Evolutionary conservation across 495 filamentous ascomycete species (phyloP), one percentile per base, ranked within the genome.

Genomic region (Penicillium paxilli): DNA sequence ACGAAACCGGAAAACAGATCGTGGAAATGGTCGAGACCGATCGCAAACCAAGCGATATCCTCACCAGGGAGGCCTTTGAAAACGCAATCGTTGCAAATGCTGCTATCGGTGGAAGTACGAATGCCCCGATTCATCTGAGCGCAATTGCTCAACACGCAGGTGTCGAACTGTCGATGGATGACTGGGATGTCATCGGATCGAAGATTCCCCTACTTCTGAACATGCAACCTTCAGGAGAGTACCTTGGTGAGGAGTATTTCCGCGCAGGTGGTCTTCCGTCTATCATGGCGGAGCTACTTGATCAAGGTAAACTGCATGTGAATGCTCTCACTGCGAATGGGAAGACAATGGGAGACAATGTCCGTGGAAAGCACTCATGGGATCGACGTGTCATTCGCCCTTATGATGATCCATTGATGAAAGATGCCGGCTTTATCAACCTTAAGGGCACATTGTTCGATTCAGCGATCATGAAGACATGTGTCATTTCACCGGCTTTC

Each of bases 401-500:
- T 7, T 80, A 73, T 51, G 59, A 66, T 19, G 65, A 80, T 7
- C 79, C 80, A 0, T 58, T 83, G 21, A 67, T 77, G 61, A 54
- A 63, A 4, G 70, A 80, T 49, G 80, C 79, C 5, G 79, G 78
- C 0, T 81, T 83, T 47, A 52, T 77, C 7, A 77, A 82, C 50
- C 66, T 83, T 23, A 68, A 68, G 47, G 78, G 80, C 6, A 80
- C 63, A 22, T 59, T 83, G 3, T 83, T 83, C 52, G 66, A 81
- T 20, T 80, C 77, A 0, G 80, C 80, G 3, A 81, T 83, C 52
- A 81, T 83, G 79, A 81, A 83, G 59, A 83, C 77, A 1, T 81
- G 74, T 28, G 80, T 81, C 16, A 80, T 83, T 41, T 80, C 79
- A 4, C 58, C 71, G 2, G 70, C 66, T 21, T 81, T 83, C 59